Conservation (phyloP, 352 stramenopile species). For the Phytophthora colocasiae region DNA sequence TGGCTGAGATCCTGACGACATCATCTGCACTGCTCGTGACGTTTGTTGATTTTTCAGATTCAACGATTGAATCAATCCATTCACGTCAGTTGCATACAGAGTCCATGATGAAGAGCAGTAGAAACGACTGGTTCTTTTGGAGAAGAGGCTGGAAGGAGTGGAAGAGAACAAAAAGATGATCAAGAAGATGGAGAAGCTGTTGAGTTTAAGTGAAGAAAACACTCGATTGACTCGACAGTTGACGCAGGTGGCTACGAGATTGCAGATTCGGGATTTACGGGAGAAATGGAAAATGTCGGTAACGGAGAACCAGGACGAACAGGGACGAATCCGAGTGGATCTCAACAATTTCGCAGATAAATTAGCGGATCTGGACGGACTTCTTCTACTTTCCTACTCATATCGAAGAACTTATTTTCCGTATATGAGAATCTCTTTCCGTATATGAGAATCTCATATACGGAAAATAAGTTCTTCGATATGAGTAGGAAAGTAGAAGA, state of each 20-base stretch:
- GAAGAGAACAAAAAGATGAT: constrained; percentile 18
- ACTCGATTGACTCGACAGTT: constrained; percentile 10
- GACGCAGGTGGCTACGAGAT: constrained; percentile 15
- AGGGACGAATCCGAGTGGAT: constrained; percentile 22
- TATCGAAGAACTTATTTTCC: too few relatives aligned
- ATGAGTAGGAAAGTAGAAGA: constrained; percentile 11
- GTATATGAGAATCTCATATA: too few relatives aligned
- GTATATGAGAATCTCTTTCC: too few relatives aligned
- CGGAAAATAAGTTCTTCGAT: too few relatives aligned
- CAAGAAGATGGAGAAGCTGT: constrained; percentile 21
- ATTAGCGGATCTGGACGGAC: constrained; percentile 26
- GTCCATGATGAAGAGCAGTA: constrained; percentile 36
- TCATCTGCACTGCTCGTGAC: constrained; percentile 38
- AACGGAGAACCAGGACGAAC: constrained; percentile 24
- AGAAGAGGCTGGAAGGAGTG: constrained; percentile 21
- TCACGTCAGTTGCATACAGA: constrained; percentile 46
- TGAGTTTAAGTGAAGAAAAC: constrained; percentile 22
- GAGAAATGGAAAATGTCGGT: constrained; percentile 19
- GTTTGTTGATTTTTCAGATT: constrained; percentile 57
- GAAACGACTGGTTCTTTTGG: constrained; percentile 24
- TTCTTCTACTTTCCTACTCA: too few relatives aligned
- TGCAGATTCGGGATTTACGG: constrained; percentile 24
- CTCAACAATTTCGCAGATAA: constrained; percentile 27
- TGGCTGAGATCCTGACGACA: constrained; percentile 7
- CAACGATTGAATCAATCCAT: constrained; percentile 45